Evolutionary conservation across 1,284 basidiomycete species (phyloP), one percentile per base, ranked within the genome.

Genomic region (Austroboletus niveus): DNA sequence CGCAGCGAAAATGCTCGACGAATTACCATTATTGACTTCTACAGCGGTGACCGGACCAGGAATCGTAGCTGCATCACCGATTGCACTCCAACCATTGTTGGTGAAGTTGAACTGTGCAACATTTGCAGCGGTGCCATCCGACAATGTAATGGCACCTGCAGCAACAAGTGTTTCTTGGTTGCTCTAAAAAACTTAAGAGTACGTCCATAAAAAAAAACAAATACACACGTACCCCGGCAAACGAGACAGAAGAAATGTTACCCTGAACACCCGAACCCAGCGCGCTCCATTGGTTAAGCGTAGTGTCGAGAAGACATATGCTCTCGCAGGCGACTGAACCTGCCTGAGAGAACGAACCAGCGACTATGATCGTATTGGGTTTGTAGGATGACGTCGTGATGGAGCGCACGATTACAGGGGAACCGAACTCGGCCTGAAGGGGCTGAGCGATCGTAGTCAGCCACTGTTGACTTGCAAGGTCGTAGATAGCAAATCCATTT

Each of bases 31-130:
- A 69, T 98, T 91, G 48, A 95, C 86, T 50, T 87, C 88, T 47
- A 98, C 69, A 12, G 96, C 93, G 8, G 92, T 89, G 0, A 94
- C 91, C 1, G 94, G 92, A 2, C 96, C 96, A 42, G 94, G 92
- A 14, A 97, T 76, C 45, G 82, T 77, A 12, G 72, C 71, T 11
- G 78, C 71, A 40, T 73, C 69, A 10, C 92, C 94, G 22, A 98
- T 71, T 7, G 82, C 67, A n/a, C 75, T 73, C 92, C 95, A 97
- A 1, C 82, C 84, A 5, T 71, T 64, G 58, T 89, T 89, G 47
- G 77, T 62, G 62, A 93, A 86, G 57, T 76, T 77, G 69, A 82
- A 96, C 52, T 78, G 75, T 1, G 82, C 88, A 42, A 94, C 84
- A 60, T 87, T 87, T 24, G 87, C 80, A 10, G 77, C 61, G 6